Percentiles rank a stretch among this genome's conserved stretches.
These are phyloP conservation scores for Rhizopogon vulgaris DNA, from an alignment of 768 basidiomycete species.

Conservation along the genomic window DNA sequence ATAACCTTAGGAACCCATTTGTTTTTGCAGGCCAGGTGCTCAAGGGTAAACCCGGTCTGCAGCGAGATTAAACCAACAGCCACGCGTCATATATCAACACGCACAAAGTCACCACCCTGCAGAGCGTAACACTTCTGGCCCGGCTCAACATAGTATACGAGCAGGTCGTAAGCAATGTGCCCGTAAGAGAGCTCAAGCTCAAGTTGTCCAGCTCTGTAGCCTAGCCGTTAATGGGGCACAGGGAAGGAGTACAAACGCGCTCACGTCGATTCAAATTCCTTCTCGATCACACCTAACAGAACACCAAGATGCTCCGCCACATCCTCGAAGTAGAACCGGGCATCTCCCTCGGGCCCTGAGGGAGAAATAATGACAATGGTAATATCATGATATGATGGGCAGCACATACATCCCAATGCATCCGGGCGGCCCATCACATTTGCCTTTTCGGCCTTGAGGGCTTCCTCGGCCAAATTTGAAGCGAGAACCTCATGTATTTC, in stretches of 20 bases:
- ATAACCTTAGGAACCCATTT: not conserved
- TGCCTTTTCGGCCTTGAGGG: not conserved
- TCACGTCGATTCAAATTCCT: conserved; percentile 12
- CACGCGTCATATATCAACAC: not conserved
- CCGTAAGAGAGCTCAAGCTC: conserved; percentile 10
- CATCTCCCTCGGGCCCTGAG: not conserved
- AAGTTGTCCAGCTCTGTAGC: conserved; percentile 8
- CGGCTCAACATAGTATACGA: conserved; percentile 8
- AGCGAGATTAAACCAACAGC: not conserved
- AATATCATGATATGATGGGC: not conserved
- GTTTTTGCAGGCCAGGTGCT: no score
- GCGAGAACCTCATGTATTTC: not conserved
- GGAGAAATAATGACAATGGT: not conserved
- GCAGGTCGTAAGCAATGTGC: conserved; percentile 13
- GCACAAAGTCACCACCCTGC: not conserved
- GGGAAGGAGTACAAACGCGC: not conserved
- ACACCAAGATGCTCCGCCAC: conserved; percentile 9
- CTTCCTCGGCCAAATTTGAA: not conserved
- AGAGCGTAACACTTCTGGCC: not conserved
- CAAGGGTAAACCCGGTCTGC: not conserved
- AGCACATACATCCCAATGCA: not conserved
- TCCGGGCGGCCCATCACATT: conserved; percentile 1
- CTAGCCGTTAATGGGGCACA: not conserved
- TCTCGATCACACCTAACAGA: conserved; percentile 5
- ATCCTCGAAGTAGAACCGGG: conserved; percentile 2